Evolutionary conservation across 1,284 basidiomycete species (phyloP).

Genomic region (Apiotrichum akiyoshidainum): DNA sequence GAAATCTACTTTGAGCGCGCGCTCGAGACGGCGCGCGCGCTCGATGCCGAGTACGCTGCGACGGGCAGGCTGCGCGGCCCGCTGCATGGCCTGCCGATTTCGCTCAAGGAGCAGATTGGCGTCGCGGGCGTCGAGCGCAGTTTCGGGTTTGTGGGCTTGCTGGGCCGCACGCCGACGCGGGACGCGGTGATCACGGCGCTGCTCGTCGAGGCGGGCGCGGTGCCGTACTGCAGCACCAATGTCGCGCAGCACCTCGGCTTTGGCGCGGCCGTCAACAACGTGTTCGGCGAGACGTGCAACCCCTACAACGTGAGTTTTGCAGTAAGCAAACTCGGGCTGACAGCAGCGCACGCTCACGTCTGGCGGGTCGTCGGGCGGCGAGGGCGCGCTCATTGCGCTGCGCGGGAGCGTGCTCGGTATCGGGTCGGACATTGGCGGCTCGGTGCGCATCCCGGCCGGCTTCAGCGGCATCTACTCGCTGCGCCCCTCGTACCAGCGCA

Average conservation of each 20-base stretch:
- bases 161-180: conserved; percentile 4
- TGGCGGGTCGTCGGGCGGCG: conserved; percentile 49
- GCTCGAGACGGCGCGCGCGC: conserved; percentile 39
- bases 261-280: conserved; percentile 25
- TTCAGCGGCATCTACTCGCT: conserved; percentile 19
- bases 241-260: conserved; percentile 28
- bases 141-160: conserved; percentile 22
- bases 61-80: conserved; percentile 49
- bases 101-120: conserved; percentile 30
- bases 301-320: conserved; percentile 44
- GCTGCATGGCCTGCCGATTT: conserved; percentile 54
- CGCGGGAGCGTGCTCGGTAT: conserved; percentile 44
- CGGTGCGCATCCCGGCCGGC: conserved; percentile 50
- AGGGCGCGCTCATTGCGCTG: conserved; percentile 49
- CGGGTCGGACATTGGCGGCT: conserved; percentile 57
- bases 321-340: conserved; percentile 17
- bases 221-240: conserved; percentile 31
- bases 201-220: conserved; percentile 22
- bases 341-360: conserved; percentile 4
- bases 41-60: conserved; percentile 46
- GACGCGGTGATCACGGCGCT: conserved; percentile 17
- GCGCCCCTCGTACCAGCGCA: conserved; percentile 16
- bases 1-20: conserved; percentile 50
- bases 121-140: conserved; percentile 36
- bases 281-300: conserved; percentile 40